phyloP scores from a whole-genome alignment of 2,329 filamentous ascomycete genomes.

The Corynespora cassiicola region DNA sequence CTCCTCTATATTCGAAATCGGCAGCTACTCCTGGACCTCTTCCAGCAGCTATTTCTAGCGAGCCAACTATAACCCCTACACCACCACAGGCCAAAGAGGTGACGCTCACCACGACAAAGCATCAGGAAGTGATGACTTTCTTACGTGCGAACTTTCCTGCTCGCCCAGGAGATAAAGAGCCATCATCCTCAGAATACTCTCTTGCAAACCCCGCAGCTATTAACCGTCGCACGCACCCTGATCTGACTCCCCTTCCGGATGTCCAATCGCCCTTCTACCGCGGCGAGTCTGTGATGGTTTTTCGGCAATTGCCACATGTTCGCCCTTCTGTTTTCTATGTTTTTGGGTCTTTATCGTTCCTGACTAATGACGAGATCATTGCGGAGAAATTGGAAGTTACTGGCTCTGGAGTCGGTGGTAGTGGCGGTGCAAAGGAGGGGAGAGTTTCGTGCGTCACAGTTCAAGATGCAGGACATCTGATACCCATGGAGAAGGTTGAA shows the following conservation, averaged over 20 bases:
- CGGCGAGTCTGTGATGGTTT: constrained; percentile 65
- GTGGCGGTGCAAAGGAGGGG: constrained; percentile 68
- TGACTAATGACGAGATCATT: constrained; percentile 58
- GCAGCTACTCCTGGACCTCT: constrained; percentile 18
- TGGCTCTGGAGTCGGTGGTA: constrained; percentile 71
- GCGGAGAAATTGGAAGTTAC: constrained; percentile 69
- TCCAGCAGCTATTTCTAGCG: constrained; percentile 20
- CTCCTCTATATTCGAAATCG: constrained; percentile 59
- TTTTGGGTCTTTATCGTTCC: constrained; percentile 66
- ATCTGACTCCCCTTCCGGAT: constrained; percentile 42
- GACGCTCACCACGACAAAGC: constrained; percentile 81
- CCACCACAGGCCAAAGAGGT: constrained; percentile 55
- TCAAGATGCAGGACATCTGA: constrained; percentile 74
- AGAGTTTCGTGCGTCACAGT: constrained; percentile 72
- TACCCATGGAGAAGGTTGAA: constrained; percentile 79
- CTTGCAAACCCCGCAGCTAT: constrained; percentile 32
- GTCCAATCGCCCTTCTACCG: constrained; percentile 68
- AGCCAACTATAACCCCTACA: constrained; percentile 27
- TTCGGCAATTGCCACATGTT: constrained; percentile 64
- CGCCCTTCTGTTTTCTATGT: constrained; percentile 73
- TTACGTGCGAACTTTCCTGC: constrained; percentile 66
- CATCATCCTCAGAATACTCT: constrained; percentile 34
- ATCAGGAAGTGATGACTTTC: constrained; percentile 86
- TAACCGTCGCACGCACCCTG: constrained; percentile 51
- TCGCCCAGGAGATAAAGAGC: constrained; percentile 53